Base-by-base conservation (phyloP, 192 early-diverging fungal genomes). In the Haplosporangium gracile region DNA sequence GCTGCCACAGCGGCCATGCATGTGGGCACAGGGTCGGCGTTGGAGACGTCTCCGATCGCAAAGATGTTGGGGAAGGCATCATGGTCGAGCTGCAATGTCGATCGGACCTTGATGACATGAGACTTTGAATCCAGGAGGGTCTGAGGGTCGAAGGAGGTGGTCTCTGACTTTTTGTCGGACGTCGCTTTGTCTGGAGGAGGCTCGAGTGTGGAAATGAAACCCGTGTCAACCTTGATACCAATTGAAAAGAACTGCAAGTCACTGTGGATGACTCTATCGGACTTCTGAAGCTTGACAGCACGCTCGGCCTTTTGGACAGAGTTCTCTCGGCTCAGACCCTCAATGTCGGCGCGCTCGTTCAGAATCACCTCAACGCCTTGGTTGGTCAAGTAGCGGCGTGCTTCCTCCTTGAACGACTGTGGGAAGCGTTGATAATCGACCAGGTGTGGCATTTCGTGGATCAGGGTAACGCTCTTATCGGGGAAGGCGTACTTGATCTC, bases 31-130 rank as follows among this genome's bases (percentile, higher is more conserved):
- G 82, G 83, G 26, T 87, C 89, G 11, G 89, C 81, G 32, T 89
- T 88, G 72, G 88, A 90, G 10, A 95, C 92, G 81, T 97, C 96
- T 10, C 96, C 96, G 47, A 91, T 83, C 6, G 95, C 95, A 82
- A 95, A 97, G 20, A 97, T 94, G 75, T 96, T 77, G 0, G 92
- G 83, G 82, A 91, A 91, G 5, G 53, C 70, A 11, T 76, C 71
- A 70, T 93, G 88, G 29, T 91, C 89, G 1, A 97, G 77, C 76
- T 98, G 97, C 77, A 96, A 86, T 1, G 96, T 97, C 32, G 91
- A 83, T 29, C 78, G 82, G 26, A 96, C 94, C 1, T 89, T 81
- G 80, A 98, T 90, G 78, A 93, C 93, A 22, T 89, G 90, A 1
- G 92, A 89, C 40, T 89, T 82, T 0, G 91, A 90, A 16, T 93